Evolutionary conservation across 1,284 basidiomycete genomes (phyloP), one percentile per base, ranked within the genome.

Genomic region (Rugosomyces carneus): DNA sequence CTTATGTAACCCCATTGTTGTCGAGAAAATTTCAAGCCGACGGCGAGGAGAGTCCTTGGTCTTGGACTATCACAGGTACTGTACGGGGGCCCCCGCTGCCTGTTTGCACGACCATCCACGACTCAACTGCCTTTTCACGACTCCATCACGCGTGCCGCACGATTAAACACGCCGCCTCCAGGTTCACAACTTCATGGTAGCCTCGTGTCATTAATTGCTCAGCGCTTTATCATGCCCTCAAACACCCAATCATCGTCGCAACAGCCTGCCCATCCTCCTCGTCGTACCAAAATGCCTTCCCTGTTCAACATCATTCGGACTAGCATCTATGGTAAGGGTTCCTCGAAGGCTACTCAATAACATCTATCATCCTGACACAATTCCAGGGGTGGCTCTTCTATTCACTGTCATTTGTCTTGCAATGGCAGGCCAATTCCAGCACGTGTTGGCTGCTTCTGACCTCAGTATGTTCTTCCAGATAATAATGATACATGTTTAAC

Each of bases 351-450:
- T 45, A 4, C 24, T 27, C 39, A 42, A 20, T 40, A 23, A 18
- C 9, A 3, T 31, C 20, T 5, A 32, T 9, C 10, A n/a, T 23
- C 6, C 31, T 49, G 42, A 44, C 51, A 42, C 39, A 26, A 54
- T 20, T 43, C 18, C 49, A 89, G 84, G 69, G 53, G 67, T 75
- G 34, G 76, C 86, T 36, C 62, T 89, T 41, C 60, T 81, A 48
- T 89, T 84, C 73, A 84, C 83, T 20, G 63, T 83, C 46, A 80
- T 89, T 54, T 86, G 82, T 58, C 67, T 89, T 51, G 81, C 76
- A 48, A 83, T 89, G 67, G 83, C 85, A 38, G 81, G 71, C 24
- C 83, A 88, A 57, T 87, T 89, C 57, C 76, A 84, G 61, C 69
- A 67, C 48, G 73, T 87, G 27, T 66, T 89, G 52, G 71, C 78